A percentile compares a stretch with the other conserved stretches of the same genome.
Conservation (phyloP, 352 stramenopile genomes). For the Phytopythium montanum region DNA sequence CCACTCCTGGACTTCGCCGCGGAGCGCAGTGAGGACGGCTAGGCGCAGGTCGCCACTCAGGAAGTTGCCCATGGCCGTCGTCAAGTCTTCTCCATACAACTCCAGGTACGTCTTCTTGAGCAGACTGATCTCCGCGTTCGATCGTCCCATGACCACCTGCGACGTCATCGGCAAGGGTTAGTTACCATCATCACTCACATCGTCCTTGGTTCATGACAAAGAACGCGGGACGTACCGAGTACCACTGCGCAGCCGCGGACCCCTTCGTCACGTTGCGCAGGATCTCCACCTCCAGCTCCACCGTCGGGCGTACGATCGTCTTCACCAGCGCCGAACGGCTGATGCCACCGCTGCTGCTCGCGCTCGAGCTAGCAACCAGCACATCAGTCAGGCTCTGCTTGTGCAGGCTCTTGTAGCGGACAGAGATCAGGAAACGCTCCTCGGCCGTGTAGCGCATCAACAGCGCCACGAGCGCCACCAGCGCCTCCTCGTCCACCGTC, state of each 20-base stretch:
- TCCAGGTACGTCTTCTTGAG: constrained; percentile 73
- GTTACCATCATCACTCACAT: constrained; percentile 10
- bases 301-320: constrained; percentile 36
- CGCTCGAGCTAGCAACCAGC: constrained; percentile 12
- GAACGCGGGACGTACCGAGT: constrained; percentile 22
- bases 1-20: constrained; percentile 28
- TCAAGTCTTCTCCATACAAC: constrained; percentile 47
- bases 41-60: constrained; percentile 58
- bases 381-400: constrained; percentile 29
- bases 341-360: constrained; percentile 34
- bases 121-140: constrained; percentile 62
- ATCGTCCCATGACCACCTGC: constrained; percentile 38
- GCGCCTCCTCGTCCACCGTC: constrained; percentile 16
- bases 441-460: constrained; percentile 16
- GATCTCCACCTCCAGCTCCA: constrained; percentile 55
- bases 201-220: not conserved
- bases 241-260: constrained; percentile 53
- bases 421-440: constrained; percentile 20
- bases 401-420: constrained; percentile 52
- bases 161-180: not conserved
- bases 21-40: constrained; percentile 48
- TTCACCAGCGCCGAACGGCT: constrained; percentile 50
- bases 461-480: constrained; percentile 13
- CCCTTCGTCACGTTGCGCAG: constrained; percentile 58
- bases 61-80: constrained; percentile 36